Base-by-base conservation (phyloP, 2,329 filamentous ascomycete species). In the Rutstroemia sp. region DNA sequence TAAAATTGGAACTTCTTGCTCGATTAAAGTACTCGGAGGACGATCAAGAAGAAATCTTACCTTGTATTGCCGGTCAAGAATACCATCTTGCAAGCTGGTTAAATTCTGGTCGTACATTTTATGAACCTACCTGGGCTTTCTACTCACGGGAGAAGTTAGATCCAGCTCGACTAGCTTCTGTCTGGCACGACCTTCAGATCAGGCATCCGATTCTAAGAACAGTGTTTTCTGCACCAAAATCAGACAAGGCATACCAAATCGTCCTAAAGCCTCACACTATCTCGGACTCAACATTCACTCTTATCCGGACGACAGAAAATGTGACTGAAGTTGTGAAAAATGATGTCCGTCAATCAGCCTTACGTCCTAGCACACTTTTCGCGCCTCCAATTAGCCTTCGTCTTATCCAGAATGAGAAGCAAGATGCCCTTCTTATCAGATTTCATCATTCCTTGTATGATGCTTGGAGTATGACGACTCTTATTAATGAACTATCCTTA, bases 121-220 rank as follows among this genome's bases (percentile, higher is more conserved):
- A 52, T 18, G 39, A 52, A 45, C 50, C 50, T 2, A 45, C 50
- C 4, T 52, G 50, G 50, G 50, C 50, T 7, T 52, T 52, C 39
- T 25, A 52, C 14, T 14, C 38, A 14, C 38, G 23, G 4, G 50
- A 34, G 38, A 52, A 45, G 25, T 25, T 44, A 4, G 25, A 52
- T 23, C 3, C 2, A 30, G 5, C 18, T 14, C 38, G 39, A 19
- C 30, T 52, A 25, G 10, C 23, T 16, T 27, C 5, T 16, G n/a
- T 44, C 12, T 52, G 39, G 38, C 39, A 30, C 2, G 12, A 52
- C 7, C 12, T 52, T 3, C 39, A 52, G 42, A 6, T 18, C 1
- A 12, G 39, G 14, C 39, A 52, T 34, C 23, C 50, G 6, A 45
- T 52, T 19, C 19, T 44, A 5, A 52, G 50, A 34, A 52, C 50